A percentile compares a stretch with the other conserved stretches of the same genome.
Evolutionary conservation across 202 grass and related monocot species (phyloP).

Genomic region (Carex sylvatica): DNA sequence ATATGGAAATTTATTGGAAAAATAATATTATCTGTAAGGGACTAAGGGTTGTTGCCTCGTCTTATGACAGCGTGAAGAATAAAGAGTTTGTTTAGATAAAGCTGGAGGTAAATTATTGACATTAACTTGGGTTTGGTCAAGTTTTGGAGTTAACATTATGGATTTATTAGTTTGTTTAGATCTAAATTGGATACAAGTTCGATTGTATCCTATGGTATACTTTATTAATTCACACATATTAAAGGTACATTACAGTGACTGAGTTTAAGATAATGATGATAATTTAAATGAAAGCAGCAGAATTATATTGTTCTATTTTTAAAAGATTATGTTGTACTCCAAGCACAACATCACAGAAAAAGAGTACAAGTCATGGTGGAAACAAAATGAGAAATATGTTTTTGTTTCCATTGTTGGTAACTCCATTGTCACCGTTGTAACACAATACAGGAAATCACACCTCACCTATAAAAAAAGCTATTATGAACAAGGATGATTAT

Average conservation of each 20-base stretch:
- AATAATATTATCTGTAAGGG: not conserved
- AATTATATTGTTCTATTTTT: not conserved
- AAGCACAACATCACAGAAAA: conserved; percentile 1
- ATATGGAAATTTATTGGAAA: not conserved
- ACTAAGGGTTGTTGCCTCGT: not conserved
- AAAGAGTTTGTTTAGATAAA: not conserved
- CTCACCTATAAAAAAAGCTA: conserved; percentile 3
- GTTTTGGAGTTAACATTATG: not conserved
- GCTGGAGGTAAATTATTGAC: not conserved
- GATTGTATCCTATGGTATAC: not conserved
- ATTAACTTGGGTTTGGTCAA: not conserved
- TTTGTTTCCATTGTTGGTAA: conserved; percentile 23
- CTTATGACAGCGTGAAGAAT: not conserved
- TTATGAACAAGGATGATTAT: conserved; percentile 16
- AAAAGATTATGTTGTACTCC: not conserved
- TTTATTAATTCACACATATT: not conserved
- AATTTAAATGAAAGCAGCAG: not conserved
- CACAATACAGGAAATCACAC: conserved; percentile 9
- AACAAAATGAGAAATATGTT: conserved; percentile 28
- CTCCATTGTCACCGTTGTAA: conserved; percentile 11
- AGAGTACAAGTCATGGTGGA: conserved; percentile 5
- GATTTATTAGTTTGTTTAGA: not conserved
- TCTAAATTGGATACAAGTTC: not conserved
- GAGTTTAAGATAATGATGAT: not conserved
- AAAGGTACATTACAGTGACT: not conserved